These are phyloP conservation scores for Alternaria rosae DNA, from an alignment of 2,329 filamentous ascomycete genomes.

Conservation along the genomic window DNA sequence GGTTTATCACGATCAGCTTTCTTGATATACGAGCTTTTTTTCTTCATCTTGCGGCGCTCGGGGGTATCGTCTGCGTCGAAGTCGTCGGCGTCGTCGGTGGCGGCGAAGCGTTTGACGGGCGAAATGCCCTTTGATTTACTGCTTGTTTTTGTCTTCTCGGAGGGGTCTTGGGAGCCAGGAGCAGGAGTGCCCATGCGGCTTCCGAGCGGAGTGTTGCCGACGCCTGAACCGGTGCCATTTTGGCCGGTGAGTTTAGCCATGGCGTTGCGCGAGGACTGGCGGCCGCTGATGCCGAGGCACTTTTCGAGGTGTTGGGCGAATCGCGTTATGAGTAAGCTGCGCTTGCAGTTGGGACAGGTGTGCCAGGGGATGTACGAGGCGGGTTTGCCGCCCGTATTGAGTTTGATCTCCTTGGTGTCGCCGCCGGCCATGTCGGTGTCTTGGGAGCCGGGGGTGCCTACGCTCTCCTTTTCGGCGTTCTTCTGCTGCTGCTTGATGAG, in stretches of 20 bases:
- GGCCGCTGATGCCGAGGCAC: slow-evolving; percentile 65
- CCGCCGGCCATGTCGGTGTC: slow-evolving; percentile 50
- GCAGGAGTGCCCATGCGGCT: slow-evolving; percentile 53
- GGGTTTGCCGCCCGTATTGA: slow-evolving; percentile 57
- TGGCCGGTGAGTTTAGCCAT: slow-evolving; percentile 55
- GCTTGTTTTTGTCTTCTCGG: slow-evolving; percentile 33
- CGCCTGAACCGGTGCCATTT: slow-evolving; percentile 50
- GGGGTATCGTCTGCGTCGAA: slow-evolving; percentile 53
- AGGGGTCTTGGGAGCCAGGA: slow-evolving; percentile 43
- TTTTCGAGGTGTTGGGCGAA: slow-evolving; percentile 69
- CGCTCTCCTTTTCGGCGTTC: slow-evolving; percentile 52
- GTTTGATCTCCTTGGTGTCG: slow-evolving; percentile 54
- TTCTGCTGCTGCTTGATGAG: slow-evolving; percentile 53
- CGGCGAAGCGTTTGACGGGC: slow-evolving; percentile 40
- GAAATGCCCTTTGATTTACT: slow-evolving; percentile 25
- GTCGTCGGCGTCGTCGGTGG: slow-evolving; percentile 37
- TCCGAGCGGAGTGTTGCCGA: slow-evolving; percentile 52
- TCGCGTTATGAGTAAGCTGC: slow-evolving; percentile 66
- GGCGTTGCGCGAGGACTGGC: slow-evolving; percentile 59
- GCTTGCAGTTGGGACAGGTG: slow-evolving; percentile 67
- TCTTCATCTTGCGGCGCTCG: slow-evolving; percentile 57
- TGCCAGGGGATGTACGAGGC: slow-evolving; percentile 60
- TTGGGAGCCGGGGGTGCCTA: slow-evolving; percentile 56
- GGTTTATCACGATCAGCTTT: slow-evolving; percentile 49
- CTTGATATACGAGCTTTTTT: slow-evolving; percentile 55